Conservation (phyloP, 2,329 filamentous ascomycete species). For the Neofusicoccum laricinum region DNA sequence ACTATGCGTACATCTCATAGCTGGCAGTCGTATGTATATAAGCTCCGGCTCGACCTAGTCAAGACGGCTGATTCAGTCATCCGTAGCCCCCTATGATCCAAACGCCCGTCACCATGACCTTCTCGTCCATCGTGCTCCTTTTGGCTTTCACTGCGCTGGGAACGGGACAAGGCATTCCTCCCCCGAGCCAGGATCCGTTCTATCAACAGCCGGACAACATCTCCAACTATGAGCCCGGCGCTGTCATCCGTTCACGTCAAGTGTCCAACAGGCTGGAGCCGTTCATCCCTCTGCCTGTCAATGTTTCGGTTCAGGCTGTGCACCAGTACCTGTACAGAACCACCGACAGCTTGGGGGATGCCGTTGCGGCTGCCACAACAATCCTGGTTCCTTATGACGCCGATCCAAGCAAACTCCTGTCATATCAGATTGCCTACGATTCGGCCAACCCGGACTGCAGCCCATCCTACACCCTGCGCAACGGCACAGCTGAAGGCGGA, state of each 20-base stretch:
- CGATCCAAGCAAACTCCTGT: conserved; percentile 17
- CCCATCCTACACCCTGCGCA: conserved; percentile 19
- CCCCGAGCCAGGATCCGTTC: conserved; percentile 18
- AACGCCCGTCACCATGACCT: not conserved
- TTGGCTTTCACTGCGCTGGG: not conserved
- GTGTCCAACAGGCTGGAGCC: conserved; percentile 16
- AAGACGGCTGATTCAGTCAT: not conserved
- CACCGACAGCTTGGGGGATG: conserved; percentile 20
- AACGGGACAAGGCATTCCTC: not conserved
- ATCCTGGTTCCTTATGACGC: conserved; percentile 17
- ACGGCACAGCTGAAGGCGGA: not conserved
- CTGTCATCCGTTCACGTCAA: conserved; percentile 19
- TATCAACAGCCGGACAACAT: conserved; percentile 20
- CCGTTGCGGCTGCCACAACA: conserved; percentile 22
- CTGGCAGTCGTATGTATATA: not conserved
- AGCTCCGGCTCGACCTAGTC: not conserved
- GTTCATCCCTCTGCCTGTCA: not conserved
- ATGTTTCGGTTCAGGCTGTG: not conserved
- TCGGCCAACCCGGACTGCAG: conserved; percentile 18
- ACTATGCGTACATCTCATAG: not conserved
- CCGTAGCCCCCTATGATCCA: too few relatives aligned
- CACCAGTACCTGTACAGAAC: conserved; percentile 23
- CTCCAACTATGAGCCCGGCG: conserved; percentile 17
- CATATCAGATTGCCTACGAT: conserved; percentile 23
- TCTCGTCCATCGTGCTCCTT: not conserved